These are phyloP conservation scores for Pseudocercospora macadamiae DNA, from an alignment of 2,329 filamentous ascomycete species.

Conservation along the genomic window DNA sequence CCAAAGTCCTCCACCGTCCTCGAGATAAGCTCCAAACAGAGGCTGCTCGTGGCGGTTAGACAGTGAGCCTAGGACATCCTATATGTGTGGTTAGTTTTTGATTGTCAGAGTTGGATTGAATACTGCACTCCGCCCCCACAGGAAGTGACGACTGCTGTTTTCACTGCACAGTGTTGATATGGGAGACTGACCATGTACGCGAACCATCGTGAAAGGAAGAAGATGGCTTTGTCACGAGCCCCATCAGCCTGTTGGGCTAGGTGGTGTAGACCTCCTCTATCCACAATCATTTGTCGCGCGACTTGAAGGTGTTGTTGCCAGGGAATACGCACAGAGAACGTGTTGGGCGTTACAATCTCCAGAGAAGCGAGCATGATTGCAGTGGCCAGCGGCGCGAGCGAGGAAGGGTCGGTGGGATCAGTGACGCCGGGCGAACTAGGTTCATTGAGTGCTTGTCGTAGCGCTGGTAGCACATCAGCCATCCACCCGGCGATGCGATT, in stretches of 20 bases:
- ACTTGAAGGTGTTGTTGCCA: conserved; percentile 81
- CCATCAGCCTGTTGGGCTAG: conserved; percentile 43
- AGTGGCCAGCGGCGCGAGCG: conserved; percentile 74
- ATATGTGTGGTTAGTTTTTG: no score
- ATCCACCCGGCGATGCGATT: conserved; percentile 82
- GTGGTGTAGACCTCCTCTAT: conserved; percentile 61
- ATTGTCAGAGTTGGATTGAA: no score
- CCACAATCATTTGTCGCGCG: conserved; percentile 73
- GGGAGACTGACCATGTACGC: conserved; percentile 63
- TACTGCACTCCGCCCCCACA: no score
- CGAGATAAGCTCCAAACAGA: conserved; percentile 44
- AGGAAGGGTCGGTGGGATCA: conserved; percentile 60
- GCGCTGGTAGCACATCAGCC: conserved; percentile 72
- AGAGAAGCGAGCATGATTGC: conserved; percentile 84
- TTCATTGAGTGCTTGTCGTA: conserved; percentile 64
- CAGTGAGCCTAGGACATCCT: conserved; percentile 73
- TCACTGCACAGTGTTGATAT: no score
- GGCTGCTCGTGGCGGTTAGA: conserved; percentile 52
- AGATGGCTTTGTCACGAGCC: conserved; percentile 61
- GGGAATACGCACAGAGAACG: conserved; percentile 76
- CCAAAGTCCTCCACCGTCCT: conserved; percentile 40
- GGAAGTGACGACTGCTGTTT: no score
- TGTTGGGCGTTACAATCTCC: conserved; percentile 80
- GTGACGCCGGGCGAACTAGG: conserved; percentile 27
- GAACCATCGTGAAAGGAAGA: conserved; percentile 81